Evolutionary conservation across 805 yeast species (phyloP), one percentile per base, ranked within the genome.

Genomic region (Candida alai): DNA sequence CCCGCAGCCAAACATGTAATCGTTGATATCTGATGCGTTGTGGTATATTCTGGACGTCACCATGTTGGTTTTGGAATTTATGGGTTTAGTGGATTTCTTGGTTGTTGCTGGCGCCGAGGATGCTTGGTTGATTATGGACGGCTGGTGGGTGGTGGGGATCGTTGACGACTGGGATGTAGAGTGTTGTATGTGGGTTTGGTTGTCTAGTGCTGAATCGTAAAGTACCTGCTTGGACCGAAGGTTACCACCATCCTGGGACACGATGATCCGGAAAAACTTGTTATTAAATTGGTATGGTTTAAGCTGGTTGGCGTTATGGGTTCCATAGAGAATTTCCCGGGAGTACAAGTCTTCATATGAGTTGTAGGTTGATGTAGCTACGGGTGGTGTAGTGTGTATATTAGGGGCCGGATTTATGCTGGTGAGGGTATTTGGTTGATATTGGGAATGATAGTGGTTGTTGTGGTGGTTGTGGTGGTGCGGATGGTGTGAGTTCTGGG

Each of bases 1-100:
- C 1, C 80, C 80, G 33, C 73, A 68, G 9, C 81, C 81, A 51
- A 74, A 75, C 73, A 75, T 72, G 43, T 65, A 71, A 36, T 70
- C 70, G 18, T 71, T 64, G 14, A 75, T 44, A 39, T 75, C 79
- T 36, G 54, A 56, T 15, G 58, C 42, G 12, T 68, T 60, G 41
- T 74, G 77, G 35, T 62, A 58, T 3, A 55, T 24, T 32, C 56
- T 53, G 11, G 65, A 49, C 23, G 59, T 52, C 25, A 60, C 44
- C 9, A 46, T 40, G 43, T 41, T 42, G 16, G 32, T 10, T 26
- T 26, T 26, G 15, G 28, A 8, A 14, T 26, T 26, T n/a, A n/a
- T n/a, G n/a, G n/a, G n/a, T 20, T 19, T 29, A 13, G 12, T 19
- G 13, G 32, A 15, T 9, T 13, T 22, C 24, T 17, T 15, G 32